These are phyloP conservation scores for Xanthoparmelia taractica DNA, from an alignment of 495 filamentous ascomycete species.

Conservation along the genomic window DNA sequence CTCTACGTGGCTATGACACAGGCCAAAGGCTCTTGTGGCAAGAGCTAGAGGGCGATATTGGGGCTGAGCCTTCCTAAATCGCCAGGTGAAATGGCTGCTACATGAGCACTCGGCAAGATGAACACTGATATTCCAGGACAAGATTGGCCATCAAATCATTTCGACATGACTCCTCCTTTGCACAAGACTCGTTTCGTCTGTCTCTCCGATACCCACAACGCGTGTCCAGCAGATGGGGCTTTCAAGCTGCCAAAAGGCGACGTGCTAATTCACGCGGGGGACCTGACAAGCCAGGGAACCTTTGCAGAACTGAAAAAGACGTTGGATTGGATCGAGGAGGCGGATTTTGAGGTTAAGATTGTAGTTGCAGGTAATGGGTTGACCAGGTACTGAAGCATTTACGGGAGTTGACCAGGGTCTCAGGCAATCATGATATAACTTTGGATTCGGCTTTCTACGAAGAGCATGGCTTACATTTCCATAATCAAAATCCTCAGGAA, in stretches of 20 bases:
- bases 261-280: conserved; percentile 55
- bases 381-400: neutral
- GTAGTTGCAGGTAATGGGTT: conserved; percentile 46
- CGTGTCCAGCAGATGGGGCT: conserved; percentile 43
- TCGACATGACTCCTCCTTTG: conserved; percentile 9
- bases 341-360: conserved; percentile 51
- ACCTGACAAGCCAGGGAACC: conserved; percentile 52
- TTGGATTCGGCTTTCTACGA: conserved; percentile 57
- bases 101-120: no score
- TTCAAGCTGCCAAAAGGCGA: conserved; percentile 52
- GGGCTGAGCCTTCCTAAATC: no score
- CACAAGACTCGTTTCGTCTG: conserved; percentile 52
- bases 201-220: conserved; percentile 55
- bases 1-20: neutral
- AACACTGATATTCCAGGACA: no score
- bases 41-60: neutral
- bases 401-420: neutral
- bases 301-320: conserved; percentile 45
- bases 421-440: conserved; percentile 76
- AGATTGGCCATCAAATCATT: neutral
- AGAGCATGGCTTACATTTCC: conserved; percentile 49
- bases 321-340: conserved; percentile 48
- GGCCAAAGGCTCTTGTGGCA: neutral
- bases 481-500: conserved; percentile 52
- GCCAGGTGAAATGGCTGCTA: no score